Base-by-base conservation (phyloP, 371 early-diverging fungal species). In the Haplosporangium sp. region DNA sequence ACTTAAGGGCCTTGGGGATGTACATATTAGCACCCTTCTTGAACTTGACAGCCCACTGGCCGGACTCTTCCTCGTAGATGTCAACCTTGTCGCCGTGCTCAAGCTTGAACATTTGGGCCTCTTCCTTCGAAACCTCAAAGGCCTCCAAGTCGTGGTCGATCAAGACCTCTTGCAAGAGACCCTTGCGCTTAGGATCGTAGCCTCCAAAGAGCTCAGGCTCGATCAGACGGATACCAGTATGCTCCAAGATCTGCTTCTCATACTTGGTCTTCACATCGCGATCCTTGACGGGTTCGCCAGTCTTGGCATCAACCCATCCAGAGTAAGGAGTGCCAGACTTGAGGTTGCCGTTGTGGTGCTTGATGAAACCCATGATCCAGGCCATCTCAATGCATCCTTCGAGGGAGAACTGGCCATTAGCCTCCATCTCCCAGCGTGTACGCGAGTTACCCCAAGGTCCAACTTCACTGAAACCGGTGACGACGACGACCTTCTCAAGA, bases 351-450 rank as follows among this genome's bases (percentile, higher is more conserved):
- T 93, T 90, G 82, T 91, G 91, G 83, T 95, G 95, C 83, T 92
- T 94, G 83, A 98, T 95, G 79, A 86, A 90, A 65, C 97, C 97
- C 97, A 96, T 97, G 75, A 96, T 94, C 96, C 98, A 96, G 41
- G 98, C 96, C 91, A 98, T 91, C 85, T 98, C 98, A 73, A 98
- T 95, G 80, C 96, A 96, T 16, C 97, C 98, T 61, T 96, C 96
- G 42, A 97, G 87, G 51, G 97, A 97, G 85, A 97, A 94, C 81
- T 96, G 92, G 69, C 98, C 98, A 57, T 84, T 74, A 60, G 95
- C 92, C 81, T 96, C 96, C 96, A 98, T 97, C 84, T 98, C 97
- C 98, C 98, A 98, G 61, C 98, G 94, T 59, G 97, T 97, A 75
- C 97, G 90, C 45, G 94, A 89, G 69, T 93, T 94, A 80, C 98